A percentile compares a stretch with the other conserved stretches of the same genome.
Conservation (phyloP, 2,329 filamentous ascomycete genomes). For the Cladosporium sphaerospermum region DNA sequence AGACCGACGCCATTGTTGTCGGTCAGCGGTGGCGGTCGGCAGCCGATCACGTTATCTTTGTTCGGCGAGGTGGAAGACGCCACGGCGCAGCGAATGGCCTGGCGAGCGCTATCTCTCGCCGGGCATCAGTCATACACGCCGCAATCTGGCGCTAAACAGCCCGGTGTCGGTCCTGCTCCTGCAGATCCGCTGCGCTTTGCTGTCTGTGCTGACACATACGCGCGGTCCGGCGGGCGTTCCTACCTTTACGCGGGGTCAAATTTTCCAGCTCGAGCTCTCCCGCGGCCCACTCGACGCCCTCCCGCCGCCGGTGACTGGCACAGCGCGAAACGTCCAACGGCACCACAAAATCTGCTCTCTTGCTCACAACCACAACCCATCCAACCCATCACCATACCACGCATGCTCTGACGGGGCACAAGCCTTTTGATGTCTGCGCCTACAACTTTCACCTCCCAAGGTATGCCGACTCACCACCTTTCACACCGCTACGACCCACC, state of each 20-base stretch:
- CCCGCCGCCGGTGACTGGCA: not conserved
- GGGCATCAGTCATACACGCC: not conserved
- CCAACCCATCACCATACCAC: not conserved
- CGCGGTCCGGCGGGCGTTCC: too few species aligned
- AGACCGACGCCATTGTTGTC: too few species aligned
- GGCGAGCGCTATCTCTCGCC: not conserved
- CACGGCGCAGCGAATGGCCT: not conserved
- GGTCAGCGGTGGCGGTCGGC: too few species aligned
- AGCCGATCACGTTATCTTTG: too few species aligned
- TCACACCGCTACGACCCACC: conserved; percentile 26
- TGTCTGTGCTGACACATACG: too few species aligned
- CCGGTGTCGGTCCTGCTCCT: not conserved
- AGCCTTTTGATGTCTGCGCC: conserved; percentile 42
- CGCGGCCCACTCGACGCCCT: not conserved
- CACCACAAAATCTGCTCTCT: not conserved
- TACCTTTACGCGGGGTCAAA: not conserved
- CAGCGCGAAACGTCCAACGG: not conserved
- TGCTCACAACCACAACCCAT: not conserved
- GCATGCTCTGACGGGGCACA: conserved; percentile 17
- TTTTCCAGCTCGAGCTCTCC: not conserved
- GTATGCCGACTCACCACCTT: conserved; percentile 31
- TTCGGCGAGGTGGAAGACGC: too few species aligned
- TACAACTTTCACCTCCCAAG: conserved; percentile 48
- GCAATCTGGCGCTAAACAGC: not conserved
- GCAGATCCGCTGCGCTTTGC: not conserved